A percentile compares a stretch with the other conserved stretches of the same genome.
Evolutionary conservation across 2,329 filamentous ascomycete genomes (phyloP).

Genomic region (Penicillium crustosum): DNA sequence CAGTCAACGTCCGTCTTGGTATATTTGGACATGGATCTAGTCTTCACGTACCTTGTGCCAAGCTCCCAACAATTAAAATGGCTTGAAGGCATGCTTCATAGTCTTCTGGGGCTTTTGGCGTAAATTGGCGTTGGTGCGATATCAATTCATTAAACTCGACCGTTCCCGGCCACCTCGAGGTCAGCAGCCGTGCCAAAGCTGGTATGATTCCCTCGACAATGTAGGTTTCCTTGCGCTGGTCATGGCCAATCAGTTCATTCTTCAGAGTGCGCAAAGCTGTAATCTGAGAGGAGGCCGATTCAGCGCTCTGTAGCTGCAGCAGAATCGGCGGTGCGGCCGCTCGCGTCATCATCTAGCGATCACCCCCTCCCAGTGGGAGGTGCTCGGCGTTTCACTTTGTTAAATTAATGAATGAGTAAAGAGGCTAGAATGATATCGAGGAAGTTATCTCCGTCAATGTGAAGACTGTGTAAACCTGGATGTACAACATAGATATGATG

Average conservation of each 20-base stretch:
- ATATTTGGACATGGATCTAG: background rate
- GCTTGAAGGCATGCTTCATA: conserved; percentile 72
- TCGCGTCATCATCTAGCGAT: conserved; percentile 53
- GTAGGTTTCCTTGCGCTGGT: conserved; percentile 79
- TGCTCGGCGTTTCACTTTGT: conserved; percentile 3
- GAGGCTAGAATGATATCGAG: background rate
- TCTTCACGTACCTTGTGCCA: conserved; percentile 68
- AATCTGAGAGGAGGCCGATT: conserved; percentile 43
- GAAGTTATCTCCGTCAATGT: background rate
- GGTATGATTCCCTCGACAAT: conserved; percentile 66
- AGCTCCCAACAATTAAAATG: conserved; percentile 79
- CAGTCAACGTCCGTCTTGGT: conserved; percentile 14
- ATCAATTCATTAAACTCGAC: conserved; percentile 31
- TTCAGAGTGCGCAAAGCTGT: conserved; percentile 71
- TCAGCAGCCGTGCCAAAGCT: conserved; percentile 51
- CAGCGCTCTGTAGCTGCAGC: conserved; percentile 57
- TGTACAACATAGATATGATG: conserved; percentile 1
- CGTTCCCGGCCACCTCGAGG: conserved; percentile 45
- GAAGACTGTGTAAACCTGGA: background rate
- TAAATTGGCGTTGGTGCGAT: conserved; percentile 29
- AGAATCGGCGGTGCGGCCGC: conserved; percentile 56
- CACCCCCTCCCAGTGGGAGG: conserved; percentile 32
- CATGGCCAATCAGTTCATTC: conserved; percentile 85
- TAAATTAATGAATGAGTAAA: background rate
- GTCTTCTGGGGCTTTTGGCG: conserved; percentile 54